Percentiles rank a stretch among this genome's conserved stretches.
Conservation (phyloP, 2,329 filamentous ascomycete genomes). For the Colletotrichum simmondsii region DNA sequence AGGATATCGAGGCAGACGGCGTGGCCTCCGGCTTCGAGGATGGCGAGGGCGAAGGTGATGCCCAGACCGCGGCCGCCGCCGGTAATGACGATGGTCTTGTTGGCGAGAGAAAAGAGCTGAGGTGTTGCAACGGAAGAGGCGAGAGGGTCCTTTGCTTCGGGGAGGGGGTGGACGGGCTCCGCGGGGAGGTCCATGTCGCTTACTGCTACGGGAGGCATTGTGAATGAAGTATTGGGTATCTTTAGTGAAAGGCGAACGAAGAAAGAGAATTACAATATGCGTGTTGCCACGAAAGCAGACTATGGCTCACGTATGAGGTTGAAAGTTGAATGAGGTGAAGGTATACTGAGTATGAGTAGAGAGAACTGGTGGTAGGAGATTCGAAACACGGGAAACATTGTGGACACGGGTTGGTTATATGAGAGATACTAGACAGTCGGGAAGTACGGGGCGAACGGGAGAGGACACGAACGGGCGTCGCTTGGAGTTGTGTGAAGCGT, state of each 20-base stretch:
- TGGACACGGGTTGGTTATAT: conserved; percentile 20
- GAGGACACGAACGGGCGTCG: conserved; percentile 2
- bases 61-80: conserved; percentile 63
- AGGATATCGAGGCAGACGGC: conserved; percentile 61
- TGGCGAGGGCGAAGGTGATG: conserved; percentile 58
- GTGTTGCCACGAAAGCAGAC: neutral
- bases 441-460: conserved; percentile 7
- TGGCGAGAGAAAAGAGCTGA: conserved; percentile 56
- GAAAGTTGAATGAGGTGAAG: neutral
- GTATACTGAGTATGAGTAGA: neutral
- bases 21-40: conserved; percentile 60
- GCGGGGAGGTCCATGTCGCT: conserved; percentile 43
- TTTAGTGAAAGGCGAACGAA: neutral
- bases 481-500: conserved; percentile 28
- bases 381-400: neutral
- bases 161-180: conserved; percentile 36
- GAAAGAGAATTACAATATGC: neutral
- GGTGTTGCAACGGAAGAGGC: conserved; percentile 40
- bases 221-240: conserved; percentile 1
- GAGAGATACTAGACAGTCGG: neutral
- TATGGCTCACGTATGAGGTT: neutral
- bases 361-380: neutral
- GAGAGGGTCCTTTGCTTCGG: conserved; percentile 45
- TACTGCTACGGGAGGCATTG: conserved; percentile 39
- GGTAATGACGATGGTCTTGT: conserved; percentile 59